Evolutionary conservation across 352 stramenopile species (phyloP).

Genomic region (Pythium guiyangense): DNA sequence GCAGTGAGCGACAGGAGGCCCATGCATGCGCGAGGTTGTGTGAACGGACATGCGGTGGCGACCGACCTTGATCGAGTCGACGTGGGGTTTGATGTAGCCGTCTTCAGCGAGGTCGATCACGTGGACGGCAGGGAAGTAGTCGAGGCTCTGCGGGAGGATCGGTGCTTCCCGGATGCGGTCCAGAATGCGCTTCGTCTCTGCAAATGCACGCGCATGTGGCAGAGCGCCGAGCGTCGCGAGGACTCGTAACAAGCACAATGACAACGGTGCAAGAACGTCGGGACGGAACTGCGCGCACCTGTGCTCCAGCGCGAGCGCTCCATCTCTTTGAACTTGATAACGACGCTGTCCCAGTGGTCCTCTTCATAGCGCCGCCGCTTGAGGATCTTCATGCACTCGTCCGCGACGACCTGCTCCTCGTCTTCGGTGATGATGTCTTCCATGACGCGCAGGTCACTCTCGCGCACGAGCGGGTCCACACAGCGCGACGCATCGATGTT

Average conservation of each 20-base stretch:
- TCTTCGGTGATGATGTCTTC: slow-evolving; percentile 69
- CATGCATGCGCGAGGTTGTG: neutral
- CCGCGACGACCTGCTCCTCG: slow-evolving; percentile 62
- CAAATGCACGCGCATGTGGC: neutral
- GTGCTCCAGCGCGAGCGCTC: slow-evolving; percentile 75
- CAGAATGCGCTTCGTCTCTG: slow-evolving; percentile 62
- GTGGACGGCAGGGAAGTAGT: slow-evolving; percentile 76
- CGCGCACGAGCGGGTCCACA: slow-evolving; percentile 44
- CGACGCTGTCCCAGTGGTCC: slow-evolving; percentile 82
- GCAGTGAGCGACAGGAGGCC: neutral
- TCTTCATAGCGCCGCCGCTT: slow-evolving; percentile 71
- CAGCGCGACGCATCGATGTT: slow-evolving; percentile 61
- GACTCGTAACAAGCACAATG: neutral
- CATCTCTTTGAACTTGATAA: slow-evolving; percentile 89
- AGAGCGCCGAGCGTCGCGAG: neutral
- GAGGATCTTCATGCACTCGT: slow-evolving; percentile 67
- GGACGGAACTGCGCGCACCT: slow-evolving; percentile 8
- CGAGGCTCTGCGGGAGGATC: slow-evolving; percentile 54
- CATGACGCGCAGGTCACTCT: slow-evolving; percentile 60
- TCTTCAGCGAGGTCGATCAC: slow-evolving; percentile 80
- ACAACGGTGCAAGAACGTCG: neutral
- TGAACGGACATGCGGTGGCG: neutral
- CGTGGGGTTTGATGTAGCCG: slow-evolving; percentile 81
- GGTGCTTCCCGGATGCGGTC: slow-evolving; percentile 50
- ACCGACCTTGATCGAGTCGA: slow-evolving; percentile 80